Conservation (phyloP, 495 filamentous ascomycete species). For the Paragyromitra xinjiangensis region DNA sequence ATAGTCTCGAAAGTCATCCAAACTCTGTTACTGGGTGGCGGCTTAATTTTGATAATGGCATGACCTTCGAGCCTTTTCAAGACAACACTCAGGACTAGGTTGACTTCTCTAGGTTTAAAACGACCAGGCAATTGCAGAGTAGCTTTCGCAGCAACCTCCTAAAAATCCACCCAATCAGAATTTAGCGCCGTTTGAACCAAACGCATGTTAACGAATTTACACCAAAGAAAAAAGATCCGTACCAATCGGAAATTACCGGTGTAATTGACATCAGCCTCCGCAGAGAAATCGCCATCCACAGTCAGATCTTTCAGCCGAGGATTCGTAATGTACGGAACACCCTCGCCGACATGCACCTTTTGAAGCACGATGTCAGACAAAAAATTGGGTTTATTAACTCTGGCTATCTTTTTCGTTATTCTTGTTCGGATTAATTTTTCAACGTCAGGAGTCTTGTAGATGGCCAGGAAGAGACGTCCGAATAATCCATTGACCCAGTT, state of each 20-base stretch:
- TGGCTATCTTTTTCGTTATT: slow-evolving; percentile 94
- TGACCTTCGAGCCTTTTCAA: slow-evolving; percentile 88
- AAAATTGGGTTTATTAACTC: slow-evolving; percentile 90
- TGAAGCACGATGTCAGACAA: slow-evolving; percentile 81
- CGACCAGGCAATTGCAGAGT: slow-evolving; percentile 86
- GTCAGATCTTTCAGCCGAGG: slow-evolving; percentile 88
- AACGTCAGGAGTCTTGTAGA: slow-evolving; percentile 84
- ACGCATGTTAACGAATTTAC: slow-evolving; percentile 2
- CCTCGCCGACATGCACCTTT: slow-evolving; percentile 84
- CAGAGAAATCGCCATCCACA: slow-evolving; percentile 84
- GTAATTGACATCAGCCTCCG: slow-evolving; percentile 88
- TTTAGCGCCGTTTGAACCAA: not conserved
- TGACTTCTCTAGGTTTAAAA: slow-evolving; percentile 90
- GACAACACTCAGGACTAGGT: slow-evolving; percentile 84
- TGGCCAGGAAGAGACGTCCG: slow-evolving; percentile 82
- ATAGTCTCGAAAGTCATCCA: slow-evolving; percentile 94
- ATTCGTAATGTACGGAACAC: slow-evolving; percentile 88
- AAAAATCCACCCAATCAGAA: slow-evolving; percentile 26
- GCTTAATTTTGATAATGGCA: slow-evolving; percentile 84
- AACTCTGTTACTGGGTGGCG: slow-evolving; percentile 90
- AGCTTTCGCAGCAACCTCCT: slow-evolving; percentile 85
- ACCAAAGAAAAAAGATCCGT: slow-evolving; percentile 28
- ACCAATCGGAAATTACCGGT: slow-evolving; percentile 81
- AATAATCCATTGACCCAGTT: slow-evolving; percentile 94
- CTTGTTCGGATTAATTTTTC: slow-evolving; percentile 81